Conservation (phyloP, 139 green algal species). For the Chlamydomonas incerta region DNA sequence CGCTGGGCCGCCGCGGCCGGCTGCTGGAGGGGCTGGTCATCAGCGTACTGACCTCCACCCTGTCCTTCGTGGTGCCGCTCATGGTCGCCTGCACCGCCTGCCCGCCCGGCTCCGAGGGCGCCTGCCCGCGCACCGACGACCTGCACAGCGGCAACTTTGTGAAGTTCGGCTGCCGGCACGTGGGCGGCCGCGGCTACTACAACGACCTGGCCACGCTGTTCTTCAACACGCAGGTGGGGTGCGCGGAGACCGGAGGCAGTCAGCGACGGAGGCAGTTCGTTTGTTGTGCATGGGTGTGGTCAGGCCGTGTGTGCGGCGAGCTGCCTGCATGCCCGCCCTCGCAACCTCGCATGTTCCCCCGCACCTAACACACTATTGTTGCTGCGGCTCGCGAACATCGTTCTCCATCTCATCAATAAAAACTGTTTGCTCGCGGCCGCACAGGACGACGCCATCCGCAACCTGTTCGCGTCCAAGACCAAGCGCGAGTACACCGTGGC, state of each 20-base stretch:
- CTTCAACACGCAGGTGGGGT: conserved; percentile 80
- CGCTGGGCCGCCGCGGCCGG: conserved; percentile 40
- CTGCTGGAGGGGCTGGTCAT: conserved; percentile 67
- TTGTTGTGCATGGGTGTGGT: no score
- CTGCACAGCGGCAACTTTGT: conserved; percentile 82
- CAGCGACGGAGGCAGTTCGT: no score
- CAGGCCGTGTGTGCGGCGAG: no score
- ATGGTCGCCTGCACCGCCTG: conserved; percentile 68
- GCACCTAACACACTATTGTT: no score
- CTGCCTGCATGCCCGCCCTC: no score
- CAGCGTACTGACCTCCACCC: conserved; percentile 63
- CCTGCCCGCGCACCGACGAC: conserved; percentile 70
- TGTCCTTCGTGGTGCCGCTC: conserved; percentile 72
- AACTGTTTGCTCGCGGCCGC: no score
- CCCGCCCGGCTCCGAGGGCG: conserved; percentile 45
- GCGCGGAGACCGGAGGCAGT: not conserved
- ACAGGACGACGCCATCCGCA: conserved; percentile 91
- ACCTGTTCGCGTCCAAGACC: conserved; percentile 80
- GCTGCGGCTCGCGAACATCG: no score
- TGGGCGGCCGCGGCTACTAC: conserved; percentile 58
- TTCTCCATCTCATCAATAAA: no score
- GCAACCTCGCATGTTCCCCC: no score
- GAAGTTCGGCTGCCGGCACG: conserved; percentile 58
- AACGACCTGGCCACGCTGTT: conserved; percentile 89
- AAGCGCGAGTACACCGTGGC: conserved; percentile 73